Percentiles rank a stretch among this genome's conserved stretches.
These are phyloP conservation scores for Malassezia yamatoensis DNA, from an alignment of 1,284 basidiomycete genomes.

Conservation along the genomic window DNA sequence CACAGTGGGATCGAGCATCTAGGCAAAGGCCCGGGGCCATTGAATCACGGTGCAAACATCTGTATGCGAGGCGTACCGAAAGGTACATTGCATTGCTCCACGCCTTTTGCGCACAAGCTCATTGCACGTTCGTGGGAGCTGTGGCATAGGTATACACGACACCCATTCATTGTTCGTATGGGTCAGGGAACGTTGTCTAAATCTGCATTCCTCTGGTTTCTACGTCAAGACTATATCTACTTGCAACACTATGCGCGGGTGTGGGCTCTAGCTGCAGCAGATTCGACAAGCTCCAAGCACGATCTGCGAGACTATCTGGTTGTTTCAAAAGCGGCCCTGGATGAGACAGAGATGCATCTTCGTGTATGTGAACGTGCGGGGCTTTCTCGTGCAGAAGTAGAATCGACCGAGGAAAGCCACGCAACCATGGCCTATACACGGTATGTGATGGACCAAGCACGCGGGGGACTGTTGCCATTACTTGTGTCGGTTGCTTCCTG, in stretches of 20 bases:
- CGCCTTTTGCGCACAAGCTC: slow-evolving; percentile 6
- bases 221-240: slow-evolving; percentile 57
- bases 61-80: slow-evolving; percentile 44
- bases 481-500: slow-evolving; percentile 75
- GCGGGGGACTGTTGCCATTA: slow-evolving; percentile 55
- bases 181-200: slow-evolving; percentile 61
- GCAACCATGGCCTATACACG: slow-evolving; percentile 42
- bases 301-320: slow-evolving; percentile 60
- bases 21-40: slow-evolving; percentile 70
- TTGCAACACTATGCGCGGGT: slow-evolving; percentile 52
- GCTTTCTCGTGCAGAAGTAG: slow-evolving; percentile 22
- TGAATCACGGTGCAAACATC: slow-evolving; percentile 73
- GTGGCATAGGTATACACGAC: slow-evolving; percentile 52
- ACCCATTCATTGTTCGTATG: slow-evolving; percentile 68
- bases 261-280: slow-evolving; percentile 58
- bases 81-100: not conserved
- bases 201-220: slow-evolving; percentile 69
- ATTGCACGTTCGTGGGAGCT: slow-evolving; percentile 27
- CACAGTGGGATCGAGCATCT: slow-evolving; percentile 58
- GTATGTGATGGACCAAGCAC: slow-evolving; percentile 30
- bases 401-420: slow-evolving; percentile 28
- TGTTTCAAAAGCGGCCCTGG: slow-evolving; percentile 48
- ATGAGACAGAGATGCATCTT: slow-evolving; percentile 30
- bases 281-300: slow-evolving; percentile 50
- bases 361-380: slow-evolving; percentile 29